phyloP scores from a whole-genome alignment of 768 basidiomycete genomes.

The Amanita phalloides region DNA sequence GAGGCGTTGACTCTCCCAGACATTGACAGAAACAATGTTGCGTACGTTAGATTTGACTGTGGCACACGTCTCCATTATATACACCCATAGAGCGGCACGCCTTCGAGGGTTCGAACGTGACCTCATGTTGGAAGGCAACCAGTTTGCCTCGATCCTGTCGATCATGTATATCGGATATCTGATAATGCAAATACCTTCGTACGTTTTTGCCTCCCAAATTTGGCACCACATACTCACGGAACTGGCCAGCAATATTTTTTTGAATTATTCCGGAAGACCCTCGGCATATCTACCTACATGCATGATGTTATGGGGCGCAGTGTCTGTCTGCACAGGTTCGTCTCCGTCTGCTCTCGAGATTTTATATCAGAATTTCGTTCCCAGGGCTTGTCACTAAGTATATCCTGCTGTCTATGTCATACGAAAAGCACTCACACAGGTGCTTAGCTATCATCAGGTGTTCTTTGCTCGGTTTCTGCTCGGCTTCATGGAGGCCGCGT shows the following conservation, averaged over 20 bases:
- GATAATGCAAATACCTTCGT: slow-evolving; percentile 68
- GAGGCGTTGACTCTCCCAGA: slow-evolving; percentile 16
- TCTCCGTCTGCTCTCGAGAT: neutral
- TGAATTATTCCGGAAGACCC: slow-evolving; percentile 51
- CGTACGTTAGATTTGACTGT: slow-evolving; percentile 20
- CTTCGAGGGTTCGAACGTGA: slow-evolving; percentile 57
- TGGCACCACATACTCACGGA: neutral
- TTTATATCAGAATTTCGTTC: neutral
- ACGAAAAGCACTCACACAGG: neutral
- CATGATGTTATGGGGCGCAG: slow-evolving; percentile 58
- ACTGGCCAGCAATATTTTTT: slow-evolving; percentile 49
- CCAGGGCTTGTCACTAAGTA: slow-evolving; percentile 33
- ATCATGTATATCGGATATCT: slow-evolving; percentile 61
- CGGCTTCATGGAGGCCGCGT: slow-evolving; percentile 65
- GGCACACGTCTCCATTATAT: neutral
- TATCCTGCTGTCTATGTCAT: neutral
- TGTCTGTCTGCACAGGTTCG: slow-evolving; percentile 39
- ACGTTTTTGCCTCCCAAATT: slow-evolving; percentile 12
- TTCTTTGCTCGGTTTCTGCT: slow-evolving; percentile 66
- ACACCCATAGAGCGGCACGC: slow-evolving; percentile 40
- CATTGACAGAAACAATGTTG: slow-evolving; percentile 65
- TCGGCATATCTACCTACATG: slow-evolving; percentile 53
- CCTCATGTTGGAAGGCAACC: slow-evolving; percentile 41
- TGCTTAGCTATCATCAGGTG: slow-evolving; percentile 46
- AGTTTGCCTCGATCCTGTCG: slow-evolving; percentile 52